These are phyloP conservation scores for Amaranthus cruentus DNA, from an alignment of 148 eudicot genomes.

Conservation along the genomic window DNA sequence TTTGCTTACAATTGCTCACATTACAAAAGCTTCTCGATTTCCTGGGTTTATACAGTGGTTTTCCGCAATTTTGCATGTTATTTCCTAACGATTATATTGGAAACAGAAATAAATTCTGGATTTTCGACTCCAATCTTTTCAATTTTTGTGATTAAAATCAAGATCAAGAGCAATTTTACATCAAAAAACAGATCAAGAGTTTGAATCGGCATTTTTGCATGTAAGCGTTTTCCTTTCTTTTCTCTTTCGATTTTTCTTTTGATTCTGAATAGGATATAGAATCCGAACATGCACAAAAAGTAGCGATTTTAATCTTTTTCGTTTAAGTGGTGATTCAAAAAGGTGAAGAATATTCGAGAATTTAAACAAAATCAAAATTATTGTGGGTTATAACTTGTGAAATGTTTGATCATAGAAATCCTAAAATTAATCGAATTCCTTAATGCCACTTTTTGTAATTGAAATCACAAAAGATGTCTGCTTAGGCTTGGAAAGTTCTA, in stretches of 20 bases:
- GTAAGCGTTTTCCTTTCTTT: slow-evolving; percentile 9
- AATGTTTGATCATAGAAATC: too few relatives aligned
- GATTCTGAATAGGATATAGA: too few relatives aligned
- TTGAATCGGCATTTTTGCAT: slow-evolving; percentile 6
- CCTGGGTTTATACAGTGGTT: not conserved
- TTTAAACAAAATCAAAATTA: not conserved
- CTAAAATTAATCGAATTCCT: too few relatives aligned
- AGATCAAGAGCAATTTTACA: not conserved
- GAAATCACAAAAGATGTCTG: too few relatives aligned
- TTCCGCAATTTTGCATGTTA: not conserved
- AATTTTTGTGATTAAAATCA: not conserved
- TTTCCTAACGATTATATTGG: not conserved
- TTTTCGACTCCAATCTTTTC: not conserved
- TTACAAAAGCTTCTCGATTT: not conserved
- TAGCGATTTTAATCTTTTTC: too few relatives aligned
- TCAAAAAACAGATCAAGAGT: not conserved
- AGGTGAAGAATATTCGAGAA: not conserved
- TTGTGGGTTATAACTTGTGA: not conserved
- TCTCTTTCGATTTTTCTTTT: not conserved
- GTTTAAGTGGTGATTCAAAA: not conserved
- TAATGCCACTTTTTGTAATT: too few relatives aligned
- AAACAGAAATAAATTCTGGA: not conserved
- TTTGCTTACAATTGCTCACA: slow-evolving; percentile 4
- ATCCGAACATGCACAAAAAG: too few relatives aligned
- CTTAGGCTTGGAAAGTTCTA: too few relatives aligned